Evolutionary conservation across 2,329 filamentous ascomycete genomes (phyloP).

Genomic region (Colletotrichum spaethianum): DNA sequence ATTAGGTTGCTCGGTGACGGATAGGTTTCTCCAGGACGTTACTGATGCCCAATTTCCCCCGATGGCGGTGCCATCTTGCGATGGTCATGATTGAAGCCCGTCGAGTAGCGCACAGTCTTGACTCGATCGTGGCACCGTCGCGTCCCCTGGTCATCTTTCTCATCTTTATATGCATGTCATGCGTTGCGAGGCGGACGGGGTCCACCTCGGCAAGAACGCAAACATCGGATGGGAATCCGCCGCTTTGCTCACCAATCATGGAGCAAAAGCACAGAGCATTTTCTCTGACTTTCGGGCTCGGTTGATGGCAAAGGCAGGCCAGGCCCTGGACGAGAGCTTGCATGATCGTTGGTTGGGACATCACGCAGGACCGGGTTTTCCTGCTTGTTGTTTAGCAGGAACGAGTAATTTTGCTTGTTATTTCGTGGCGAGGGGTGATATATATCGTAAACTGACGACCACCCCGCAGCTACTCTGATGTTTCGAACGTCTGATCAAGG

Average conservation of each 20-base stretch:
- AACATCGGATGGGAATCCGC: slow-evolving; percentile 35
- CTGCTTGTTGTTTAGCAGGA: slow-evolving; percentile 25
- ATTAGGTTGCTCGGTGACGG: slow-evolving; percentile 29
- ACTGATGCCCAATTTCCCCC: not conserved
- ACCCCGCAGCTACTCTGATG: slow-evolving; percentile 15
- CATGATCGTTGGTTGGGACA: slow-evolving; percentile 29
- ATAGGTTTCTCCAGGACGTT: not conserved
- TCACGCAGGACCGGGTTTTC: slow-evolving; percentile 31
- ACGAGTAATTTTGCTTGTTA: slow-evolving; percentile 9
- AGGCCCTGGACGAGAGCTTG: slow-evolving; percentile 23
- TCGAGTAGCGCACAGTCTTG: slow-evolving; percentile 4
- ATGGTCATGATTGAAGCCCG: slow-evolving; percentile 1
- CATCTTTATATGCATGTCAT: slow-evolving; percentile 27
- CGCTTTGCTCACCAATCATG: slow-evolving; percentile 32
- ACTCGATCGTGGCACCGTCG: slow-evolving; percentile 13
- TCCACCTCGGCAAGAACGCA: slow-evolving; percentile 11
- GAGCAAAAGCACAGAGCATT: slow-evolving; percentile 15
- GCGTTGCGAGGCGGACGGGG: slow-evolving; percentile 29
- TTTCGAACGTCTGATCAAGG: slow-evolving; percentile 21
- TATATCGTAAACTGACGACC: slow-evolving; percentile 35
- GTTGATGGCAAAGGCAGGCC: slow-evolving; percentile 9
- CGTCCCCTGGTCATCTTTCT: slow-evolving; percentile 11
- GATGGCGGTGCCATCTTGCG: slow-evolving; percentile 23
- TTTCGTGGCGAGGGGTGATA: slow-evolving; percentile 29
- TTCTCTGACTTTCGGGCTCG: slow-evolving; percentile 24